Base-by-base conservation (phyloP, 2,329 filamentous ascomycete species). In the Colletotrichum liriopes region DNA sequence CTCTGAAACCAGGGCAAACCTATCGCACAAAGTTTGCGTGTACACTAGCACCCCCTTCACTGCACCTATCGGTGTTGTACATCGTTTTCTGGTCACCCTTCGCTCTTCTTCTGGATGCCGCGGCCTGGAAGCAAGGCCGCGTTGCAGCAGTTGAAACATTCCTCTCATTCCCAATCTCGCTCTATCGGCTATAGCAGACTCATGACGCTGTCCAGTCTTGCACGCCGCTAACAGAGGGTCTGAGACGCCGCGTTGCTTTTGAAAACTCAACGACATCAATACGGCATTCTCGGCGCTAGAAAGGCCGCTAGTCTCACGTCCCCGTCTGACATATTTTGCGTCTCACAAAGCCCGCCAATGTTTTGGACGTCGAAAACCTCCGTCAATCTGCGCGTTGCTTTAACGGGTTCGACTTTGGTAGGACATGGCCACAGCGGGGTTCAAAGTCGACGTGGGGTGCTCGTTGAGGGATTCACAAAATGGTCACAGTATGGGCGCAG, bases 221-320 rank as follows among this genome's bases (percentile, higher is more conserved):
- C 5, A 54, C 32, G 26, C 20, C n/a, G 65, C 49, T 51, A 52
- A 45, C 16, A 51, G 39, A 52, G 35, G 26, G 55, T 55, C 63
- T 43, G 55, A 71, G 67, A 71, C 63, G 29, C 47, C 18, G 37
- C 39, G 32, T 71, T 71, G 62, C 62, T 71, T 71, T 71, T 71
- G 23, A 18, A 18, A 23, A 47, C 35, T 41, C 47, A 66, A 51
- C 41, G 47, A 67, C 32, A 43, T 37, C 45, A 61, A 61, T 45
- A 55, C 43, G 47, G 55, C 35, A 61, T 37, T 26, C 39, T 51
- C 55, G 26, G 49, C 60, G 26, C 43, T 35, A 70, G 61, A 32
- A 45, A 45, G 26, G 35, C 52, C 16, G 52, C 67, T 60, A 49
- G 62, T 61, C 41, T 67, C 47, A 47, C 49, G 12, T 56, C 41